These are phyloP conservation scores for Phalaenopsis equestris DNA, from an alignment of 106 monocot genomes.

Conservation along the genomic window DNA sequence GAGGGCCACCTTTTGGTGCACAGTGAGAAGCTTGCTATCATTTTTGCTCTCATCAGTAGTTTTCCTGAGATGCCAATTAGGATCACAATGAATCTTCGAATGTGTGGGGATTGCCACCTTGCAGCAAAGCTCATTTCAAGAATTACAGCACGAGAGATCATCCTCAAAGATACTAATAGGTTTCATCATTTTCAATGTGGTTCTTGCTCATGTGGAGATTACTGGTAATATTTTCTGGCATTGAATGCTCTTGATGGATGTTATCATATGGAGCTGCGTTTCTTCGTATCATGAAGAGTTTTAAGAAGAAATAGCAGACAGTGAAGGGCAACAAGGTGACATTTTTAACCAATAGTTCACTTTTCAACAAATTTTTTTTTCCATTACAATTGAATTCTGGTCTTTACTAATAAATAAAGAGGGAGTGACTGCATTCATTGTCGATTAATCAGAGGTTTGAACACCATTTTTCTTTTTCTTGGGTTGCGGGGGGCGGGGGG, in stretches of 20 bases:
- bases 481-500: too few species aligned
- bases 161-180: slow-evolving; percentile 55
- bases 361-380: not conserved
- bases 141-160: slow-evolving; percentile 47
- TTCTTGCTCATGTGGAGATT: slow-evolving; percentile 67
- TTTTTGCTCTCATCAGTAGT: slow-evolving; percentile 50
- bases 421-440: too few species aligned
- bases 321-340: not conserved
- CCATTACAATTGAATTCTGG: too few species aligned
- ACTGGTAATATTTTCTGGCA: slow-evolving; percentile 34
- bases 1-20: slow-evolving; percentile 64
- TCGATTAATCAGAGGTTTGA: too few species aligned
- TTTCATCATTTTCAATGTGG: slow-evolving; percentile 69
- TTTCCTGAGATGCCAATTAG: slow-evolving; percentile 21
- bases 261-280: not conserved
- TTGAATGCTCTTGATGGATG: not conserved
- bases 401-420: not conserved
- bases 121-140: slow-evolving; percentile 49
- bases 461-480: too few species aligned
- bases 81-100: slow-evolving; percentile 61
- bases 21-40: slow-evolving; percentile 75
- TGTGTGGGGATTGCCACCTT: slow-evolving; percentile 55
- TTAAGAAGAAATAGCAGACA: not conserved
- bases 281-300: not conserved
- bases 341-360: not conserved